Percentiles rank a stretch among this genome's conserved stretches.
Conservation (phyloP, 306 rosid genomes). For the Lagenaria siceraria region DNA sequence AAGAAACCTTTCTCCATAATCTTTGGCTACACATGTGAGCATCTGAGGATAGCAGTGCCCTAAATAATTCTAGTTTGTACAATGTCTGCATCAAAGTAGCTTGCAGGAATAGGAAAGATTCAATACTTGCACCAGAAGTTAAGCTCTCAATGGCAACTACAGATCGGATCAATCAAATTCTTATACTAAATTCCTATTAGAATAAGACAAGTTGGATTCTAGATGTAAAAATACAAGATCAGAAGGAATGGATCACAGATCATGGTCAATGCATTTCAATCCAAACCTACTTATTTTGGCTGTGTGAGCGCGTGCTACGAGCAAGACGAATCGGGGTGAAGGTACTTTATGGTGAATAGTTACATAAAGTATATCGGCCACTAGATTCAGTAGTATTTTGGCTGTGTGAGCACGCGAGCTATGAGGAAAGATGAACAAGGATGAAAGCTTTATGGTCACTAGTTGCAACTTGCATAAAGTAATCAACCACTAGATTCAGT, state of each 20-base stretch:
- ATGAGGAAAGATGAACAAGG: background rate
- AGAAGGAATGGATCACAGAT: background rate
- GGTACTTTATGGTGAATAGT: background rate
- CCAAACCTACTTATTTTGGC: background rate
- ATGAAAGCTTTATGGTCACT: background rate
- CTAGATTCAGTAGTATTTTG: background rate
- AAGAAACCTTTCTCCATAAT: conserved; percentile 1
- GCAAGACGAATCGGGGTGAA: background rate
- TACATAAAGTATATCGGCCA: background rate
- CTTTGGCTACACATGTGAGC: background rate
- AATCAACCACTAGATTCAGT: background rate
- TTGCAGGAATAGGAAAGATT: background rate
- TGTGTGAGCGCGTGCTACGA: background rate
- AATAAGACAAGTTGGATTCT: background rate
- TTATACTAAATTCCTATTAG: background rate
- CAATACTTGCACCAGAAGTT: background rate
- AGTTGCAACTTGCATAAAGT: background rate
- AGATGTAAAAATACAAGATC: background rate
- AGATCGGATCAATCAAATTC: background rate
- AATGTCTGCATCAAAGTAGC: background rate
- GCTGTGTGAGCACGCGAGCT: background rate
- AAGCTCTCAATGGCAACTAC: background rate
- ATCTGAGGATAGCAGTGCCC: background rate
- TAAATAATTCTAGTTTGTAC: background rate
- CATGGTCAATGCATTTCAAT: background rate